A percentile compares a stretch with the other conserved stretches of the same genome.
phyloP scores from a whole-genome alignment of 2,329 filamentous ascomycete genomes.

The Volutella citrinella region DNA sequence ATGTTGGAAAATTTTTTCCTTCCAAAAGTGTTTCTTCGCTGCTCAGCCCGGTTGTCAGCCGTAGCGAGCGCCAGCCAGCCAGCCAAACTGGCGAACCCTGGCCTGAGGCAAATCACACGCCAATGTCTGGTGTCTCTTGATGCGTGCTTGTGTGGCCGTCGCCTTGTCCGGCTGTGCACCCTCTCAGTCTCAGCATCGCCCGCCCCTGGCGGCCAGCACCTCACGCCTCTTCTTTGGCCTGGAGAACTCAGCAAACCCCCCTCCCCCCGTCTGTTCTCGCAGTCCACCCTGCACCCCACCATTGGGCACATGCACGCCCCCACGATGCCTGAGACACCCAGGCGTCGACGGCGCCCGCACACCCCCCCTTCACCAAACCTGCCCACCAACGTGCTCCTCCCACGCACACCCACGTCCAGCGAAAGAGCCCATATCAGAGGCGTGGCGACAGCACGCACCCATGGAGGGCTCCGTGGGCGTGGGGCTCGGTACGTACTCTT shows the following conservation, averaged over 20 bases:
- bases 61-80: constrained; percentile 9
- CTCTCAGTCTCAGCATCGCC: neutral
- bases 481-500: constrained; percentile 17
- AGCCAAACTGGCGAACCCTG: constrained; percentile 11
- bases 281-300: no score
- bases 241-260: no score
- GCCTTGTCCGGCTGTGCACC: constrained; percentile 6
- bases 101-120: constrained; percentile 21
- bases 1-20: constrained; percentile 12
- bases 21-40: constrained; percentile 13
- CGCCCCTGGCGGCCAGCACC: neutral
- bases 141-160: no score
- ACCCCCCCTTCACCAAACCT: constrained; percentile 13
- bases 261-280: no score
- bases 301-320: constrained; percentile 8
- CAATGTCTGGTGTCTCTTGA: constrained; percentile 22
- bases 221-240: constrained; percentile 9
- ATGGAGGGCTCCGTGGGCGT: constrained; percentile 10
- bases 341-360: constrained; percentile 8
- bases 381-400: constrained; percentile 15
- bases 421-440: constrained; percentile 14
- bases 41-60: constrained; percentile 6
- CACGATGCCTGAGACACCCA: constrained; percentile 18
- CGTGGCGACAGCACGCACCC: constrained; percentile 8
- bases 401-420: constrained; percentile 9